Evolutionary conservation across 2,329 filamentous ascomycete species (phyloP), one percentile per base, ranked within the genome.

Genomic region (Fusarium buharicum): DNA sequence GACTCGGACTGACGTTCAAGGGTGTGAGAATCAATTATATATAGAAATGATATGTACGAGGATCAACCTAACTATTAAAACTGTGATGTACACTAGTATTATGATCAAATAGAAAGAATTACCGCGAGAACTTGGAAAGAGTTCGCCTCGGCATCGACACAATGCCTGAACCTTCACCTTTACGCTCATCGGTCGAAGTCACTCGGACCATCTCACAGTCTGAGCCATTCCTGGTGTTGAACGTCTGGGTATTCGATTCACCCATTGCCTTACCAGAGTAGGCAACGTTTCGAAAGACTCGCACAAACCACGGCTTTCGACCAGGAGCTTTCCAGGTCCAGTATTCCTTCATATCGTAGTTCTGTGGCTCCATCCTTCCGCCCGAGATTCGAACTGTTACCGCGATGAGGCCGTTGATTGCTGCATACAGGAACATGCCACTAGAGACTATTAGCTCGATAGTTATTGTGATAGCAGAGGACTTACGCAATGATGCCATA

Each of bases 401-500:
- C 0, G 58, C 62, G 2, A 67, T 27, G 16, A 67, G 18, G 4
- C 50, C 33, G 5, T 67, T 67, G 11, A 67, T 44, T 9, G 24
- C 18, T 2, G 64, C 41, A 10, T 67, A 67, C 1, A 57, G n/a
- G 10, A 67, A 60, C 54, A 67, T 60, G 16, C 64, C 65, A 3
- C 64, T 67, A 2, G 2, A 7, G 0, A 2, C 2, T 1, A 18
- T 66, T 33, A 61, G 46, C 2, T 6, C 4, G 5, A 6, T 13
- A 14, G 2, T 3, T n/a, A 2, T 13, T 1, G 1, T 2, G 9
- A 4, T 1, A 4, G 3, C 7, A 8, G 2, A 3, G 3, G 1
- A 30, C 59, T 57, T 54, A 62, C 55, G 85, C 89, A 63, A 94
- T 93, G 7, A 94, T 81, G 20, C 91, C 90, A 68, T 94, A 90